Evolutionary conservation across 1,284 basidiomycete genomes (phyloP), one percentile per base, ranked within the genome.

Genomic region (Retiboletus flavoniger): DNA sequence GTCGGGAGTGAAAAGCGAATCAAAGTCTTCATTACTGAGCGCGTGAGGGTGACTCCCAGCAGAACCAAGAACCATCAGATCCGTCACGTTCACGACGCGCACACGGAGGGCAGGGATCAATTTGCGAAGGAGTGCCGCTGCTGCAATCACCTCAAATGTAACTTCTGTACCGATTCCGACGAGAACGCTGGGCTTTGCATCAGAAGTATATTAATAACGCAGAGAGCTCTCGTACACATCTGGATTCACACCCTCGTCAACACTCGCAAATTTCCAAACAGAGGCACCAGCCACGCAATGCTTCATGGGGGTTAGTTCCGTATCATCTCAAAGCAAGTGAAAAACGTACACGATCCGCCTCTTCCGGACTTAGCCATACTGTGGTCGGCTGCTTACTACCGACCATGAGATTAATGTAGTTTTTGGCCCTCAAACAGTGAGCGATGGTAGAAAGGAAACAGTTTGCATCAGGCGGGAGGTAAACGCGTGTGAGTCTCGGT

Each of bases 401-500:
- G 35, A 94, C 91, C 77, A 95, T 88, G 51, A 93, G 70, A 67
- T 93, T 93, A 55, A 93, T 75, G 60, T 93, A 93, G 72, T 93
- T 88, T 76, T 89, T 91, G 29, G 90, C 84, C 45, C 87, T 75
- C 58, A 95, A 70, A 63, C 89, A 93, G 72, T 95, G 93, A 4
- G 87, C 82, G 54, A 94, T 78, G 21, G 86, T 88, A 40, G 86
- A 89, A 54, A 94, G 73, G 72, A 88, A 85, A 63, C 88, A 89
- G 71, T 95, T 95, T 34, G 89, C 87, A 67, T 95, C 93, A n/a
- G 92, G 89, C 0, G 93, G 92, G 34, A 95, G 78, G 70, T 95
- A 95, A 38, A 95, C 88, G 14, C 93, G 82, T 1, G 88, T 89
- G 46, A 87, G 77, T 42, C 76, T 73, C 16, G 88, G 79, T 59